Conservation (phyloP, 306 rosid species). For the Trifolium subterraneum region DNA sequence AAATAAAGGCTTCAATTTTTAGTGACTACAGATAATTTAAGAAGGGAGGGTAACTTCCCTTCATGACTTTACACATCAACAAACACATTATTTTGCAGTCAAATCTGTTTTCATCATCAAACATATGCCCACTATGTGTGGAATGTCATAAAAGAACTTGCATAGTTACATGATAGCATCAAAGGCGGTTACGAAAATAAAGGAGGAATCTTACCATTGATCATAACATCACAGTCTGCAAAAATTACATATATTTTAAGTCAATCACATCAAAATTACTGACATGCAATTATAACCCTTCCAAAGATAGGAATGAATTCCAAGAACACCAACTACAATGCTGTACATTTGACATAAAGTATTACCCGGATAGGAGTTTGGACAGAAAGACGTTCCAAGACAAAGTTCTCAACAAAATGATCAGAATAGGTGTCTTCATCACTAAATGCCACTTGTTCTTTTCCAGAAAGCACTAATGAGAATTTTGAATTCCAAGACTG, state of each 20-base stretch:
- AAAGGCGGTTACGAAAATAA: conserved; percentile 3
- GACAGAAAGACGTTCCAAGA: conserved; percentile 91
- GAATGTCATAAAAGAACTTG: conserved; percentile 22
- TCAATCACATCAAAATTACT: conserved; percentile 25
- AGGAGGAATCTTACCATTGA: conserved; percentile 30
- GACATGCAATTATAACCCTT: conserved; percentile 25
- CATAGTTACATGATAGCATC: conserved; percentile 13
- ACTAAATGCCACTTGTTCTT: conserved; percentile 56
- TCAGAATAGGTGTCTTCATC: conserved; percentile 67
- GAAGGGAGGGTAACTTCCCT: conserved; percentile 20
- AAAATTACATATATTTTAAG: conserved; percentile 29
- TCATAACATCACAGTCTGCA: conserved; percentile 17
- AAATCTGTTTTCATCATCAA: conserved; percentile 21
- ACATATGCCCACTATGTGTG: conserved; percentile 23
- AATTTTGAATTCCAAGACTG: conserved; percentile 78
- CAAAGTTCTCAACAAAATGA: conserved; percentile 90
- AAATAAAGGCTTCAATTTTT: conserved; percentile 4
- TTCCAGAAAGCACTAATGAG: conserved; percentile 68
- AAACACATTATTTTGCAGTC: conserved; percentile 24
- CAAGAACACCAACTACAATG: conserved; percentile 31
- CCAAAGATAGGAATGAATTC: conserved; percentile 29
- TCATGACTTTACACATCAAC: conserved; percentile 24
- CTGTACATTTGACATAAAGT: conserved; percentile 36
- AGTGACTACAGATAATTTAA: conserved; percentile 21
- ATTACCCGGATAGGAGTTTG: conserved; percentile 98